Evolutionary conservation across 192 early-diverging fungal species (phyloP).

Genomic region (Glomus cerebriforme): DNA sequence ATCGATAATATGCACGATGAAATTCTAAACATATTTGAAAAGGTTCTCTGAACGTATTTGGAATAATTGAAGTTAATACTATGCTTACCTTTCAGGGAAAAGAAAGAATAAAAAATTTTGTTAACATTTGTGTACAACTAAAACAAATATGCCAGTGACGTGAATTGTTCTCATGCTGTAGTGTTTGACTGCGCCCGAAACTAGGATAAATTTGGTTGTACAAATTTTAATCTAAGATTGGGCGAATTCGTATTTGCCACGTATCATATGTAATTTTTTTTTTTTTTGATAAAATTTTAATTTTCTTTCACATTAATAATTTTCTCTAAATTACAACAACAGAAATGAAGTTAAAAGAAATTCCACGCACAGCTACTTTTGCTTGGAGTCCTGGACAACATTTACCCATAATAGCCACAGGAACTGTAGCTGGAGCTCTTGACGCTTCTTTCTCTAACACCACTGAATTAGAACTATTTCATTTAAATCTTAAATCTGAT

Average conservation of each 20-base stretch:
- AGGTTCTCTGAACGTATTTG: neutral
- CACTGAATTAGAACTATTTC: conserved; percentile 87
- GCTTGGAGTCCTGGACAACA: conserved; percentile 86
- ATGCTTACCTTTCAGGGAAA: neutral
- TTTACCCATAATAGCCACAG: conserved; percentile 78
- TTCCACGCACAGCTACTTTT: conserved; percentile 82
- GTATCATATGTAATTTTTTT: neutral
- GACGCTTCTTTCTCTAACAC: conserved; percentile 93
- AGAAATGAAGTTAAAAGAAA: conserved; percentile 57
- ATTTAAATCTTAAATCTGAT: conserved; percentile 57
- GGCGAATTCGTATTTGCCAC: neutral
- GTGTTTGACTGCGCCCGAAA: no score
- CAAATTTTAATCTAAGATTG: neutral
- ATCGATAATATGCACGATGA: neutral
- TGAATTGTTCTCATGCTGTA: no score
- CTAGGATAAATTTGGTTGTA: neutral
- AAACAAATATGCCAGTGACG: neutral
- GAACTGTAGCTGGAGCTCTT: conserved; percentile 94
- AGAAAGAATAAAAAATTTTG: neutral
- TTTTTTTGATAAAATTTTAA: neutral
- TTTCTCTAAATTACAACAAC: neutral
- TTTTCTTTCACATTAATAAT: neutral
- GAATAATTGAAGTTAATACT: neutral
- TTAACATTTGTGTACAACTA: neutral
- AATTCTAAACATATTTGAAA: neutral